A percentile compares a stretch with the other conserved stretches of the same genome.
These are phyloP conservation scores for Polygonum aviculare DNA, from an alignment of 148 eudicot genomes.

Conservation along the genomic window DNA sequence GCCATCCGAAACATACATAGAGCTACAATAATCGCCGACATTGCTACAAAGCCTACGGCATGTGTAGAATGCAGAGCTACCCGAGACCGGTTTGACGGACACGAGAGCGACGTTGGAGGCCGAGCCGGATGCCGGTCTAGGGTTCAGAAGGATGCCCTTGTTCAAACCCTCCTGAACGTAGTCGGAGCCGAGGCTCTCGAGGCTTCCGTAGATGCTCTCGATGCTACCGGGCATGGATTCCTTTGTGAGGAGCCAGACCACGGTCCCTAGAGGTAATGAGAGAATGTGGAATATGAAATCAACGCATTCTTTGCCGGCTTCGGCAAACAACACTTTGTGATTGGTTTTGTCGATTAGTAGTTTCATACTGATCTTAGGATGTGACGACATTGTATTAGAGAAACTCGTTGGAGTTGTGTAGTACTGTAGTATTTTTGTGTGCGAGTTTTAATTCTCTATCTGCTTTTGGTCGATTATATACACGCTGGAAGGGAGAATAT, in stretches of 20 bases:
- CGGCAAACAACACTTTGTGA: not conserved
- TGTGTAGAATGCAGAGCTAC: not conserved
- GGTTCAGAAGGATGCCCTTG: not conserved
- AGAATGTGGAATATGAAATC: conserved; percentile 5
- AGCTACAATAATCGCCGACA: not conserved
- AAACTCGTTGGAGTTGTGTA: too few relatives aligned
- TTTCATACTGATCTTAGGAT: not conserved
- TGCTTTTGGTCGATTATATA: too few relatives aligned
- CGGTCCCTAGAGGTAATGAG: not conserved
- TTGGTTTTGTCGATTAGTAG: not conserved
- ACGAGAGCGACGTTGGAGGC: not conserved
- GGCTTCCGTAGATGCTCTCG: not conserved
- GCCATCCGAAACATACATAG: not conserved
- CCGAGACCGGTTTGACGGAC: not conserved
- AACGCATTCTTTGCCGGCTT: conserved; percentile 3
- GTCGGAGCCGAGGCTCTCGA: not conserved
- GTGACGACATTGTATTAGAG: not conserved
- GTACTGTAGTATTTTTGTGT: too few relatives aligned
- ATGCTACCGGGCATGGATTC: not conserved
- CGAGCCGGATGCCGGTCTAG: not conserved
- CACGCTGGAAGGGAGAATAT: too few relatives aligned
- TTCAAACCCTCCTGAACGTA: not conserved
- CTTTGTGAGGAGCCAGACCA: not conserved
- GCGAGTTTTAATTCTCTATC: too few relatives aligned
- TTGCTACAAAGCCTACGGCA: not conserved